A percentile compares a stretch with the other conserved stretches of the same genome.
phyloP scores from a whole-genome alignment of 1,139 yeast species.

The Saccharomyces pastorianus region DNA sequence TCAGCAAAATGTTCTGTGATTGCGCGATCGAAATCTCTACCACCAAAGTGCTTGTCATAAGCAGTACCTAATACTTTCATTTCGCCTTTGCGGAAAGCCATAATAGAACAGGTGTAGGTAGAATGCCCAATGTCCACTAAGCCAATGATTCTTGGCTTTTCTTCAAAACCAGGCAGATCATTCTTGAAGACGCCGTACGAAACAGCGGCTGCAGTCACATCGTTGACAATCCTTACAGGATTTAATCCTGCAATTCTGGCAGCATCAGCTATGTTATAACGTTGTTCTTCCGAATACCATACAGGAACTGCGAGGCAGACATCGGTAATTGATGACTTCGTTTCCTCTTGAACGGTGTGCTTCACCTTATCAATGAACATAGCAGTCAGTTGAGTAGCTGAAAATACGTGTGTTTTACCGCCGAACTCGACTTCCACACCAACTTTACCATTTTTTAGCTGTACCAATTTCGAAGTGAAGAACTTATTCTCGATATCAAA shows the following conservation, averaged over 20 bases:
- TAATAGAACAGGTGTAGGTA: slow-evolving; percentile 83
- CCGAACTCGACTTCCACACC: slow-evolving; percentile 80
- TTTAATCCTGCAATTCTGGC: slow-evolving; percentile 92
- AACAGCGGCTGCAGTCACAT: slow-evolving; percentile 96
- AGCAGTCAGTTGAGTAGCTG: slow-evolving; percentile 85
- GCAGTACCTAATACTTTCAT: slow-evolving; percentile 87
- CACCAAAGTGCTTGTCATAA: slow-evolving; percentile 94
- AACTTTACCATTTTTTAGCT: slow-evolving; percentile 63
- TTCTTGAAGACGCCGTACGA: slow-evolving; percentile 98
- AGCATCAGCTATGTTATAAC: slow-evolving; percentile 95
- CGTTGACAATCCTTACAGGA: slow-evolving; percentile 96
- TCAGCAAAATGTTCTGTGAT: slow-evolving; percentile 92
- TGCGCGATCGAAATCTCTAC: slow-evolving; percentile 91
- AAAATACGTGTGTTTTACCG: slow-evolving; percentile 71
- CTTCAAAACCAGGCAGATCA: slow-evolving; percentile 70
- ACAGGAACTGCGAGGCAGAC: slow-evolving; percentile 93
- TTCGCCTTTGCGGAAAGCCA: slow-evolving; percentile 93
- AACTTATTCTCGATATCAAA: slow-evolving; percentile 65
- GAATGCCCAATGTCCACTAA: slow-evolving; percentile 97
- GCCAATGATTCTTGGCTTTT: slow-evolving; percentile 82
- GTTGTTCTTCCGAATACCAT: slow-evolving; percentile 95
- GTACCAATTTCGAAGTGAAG: slow-evolving; percentile 62
- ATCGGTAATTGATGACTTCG: slow-evolving; percentile 73
- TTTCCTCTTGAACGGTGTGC: slow-evolving; percentile 70
- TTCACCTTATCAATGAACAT: slow-evolving; percentile 91